Evolutionary conservation across 129 eudicot genomes (phyloP).

Genomic region (Scalesia atractyloides): DNA sequence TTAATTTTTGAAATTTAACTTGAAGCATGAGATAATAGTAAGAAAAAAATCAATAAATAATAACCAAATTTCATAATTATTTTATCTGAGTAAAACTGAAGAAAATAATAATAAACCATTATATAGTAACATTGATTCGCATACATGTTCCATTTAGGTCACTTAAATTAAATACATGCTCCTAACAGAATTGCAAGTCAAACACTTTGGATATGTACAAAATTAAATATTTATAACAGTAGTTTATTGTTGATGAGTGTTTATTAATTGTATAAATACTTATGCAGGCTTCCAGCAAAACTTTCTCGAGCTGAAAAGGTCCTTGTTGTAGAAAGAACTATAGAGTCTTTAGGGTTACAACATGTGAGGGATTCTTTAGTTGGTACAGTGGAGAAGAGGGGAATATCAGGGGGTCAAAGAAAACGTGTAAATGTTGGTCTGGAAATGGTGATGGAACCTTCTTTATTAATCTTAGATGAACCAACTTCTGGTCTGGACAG

Average conservation of each 20-base stretch:
- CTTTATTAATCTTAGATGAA: constrained; percentile 84
- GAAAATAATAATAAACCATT: too few relatives aligned
- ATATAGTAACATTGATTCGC: too few relatives aligned
- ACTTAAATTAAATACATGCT: too few relatives aligned
- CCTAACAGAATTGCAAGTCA: too few relatives aligned
- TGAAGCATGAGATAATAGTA: too few relatives aligned
- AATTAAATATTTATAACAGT: neutral
- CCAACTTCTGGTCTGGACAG: constrained; percentile 98
- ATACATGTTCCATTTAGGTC: too few relatives aligned
- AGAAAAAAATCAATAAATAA: too few relatives aligned
- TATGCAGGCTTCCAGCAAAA: constrained; percentile 66
- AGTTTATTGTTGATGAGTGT: neutral
- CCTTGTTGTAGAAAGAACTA: constrained; percentile 84
- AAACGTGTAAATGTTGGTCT: constrained; percentile 93
- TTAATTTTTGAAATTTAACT: too few relatives aligned
- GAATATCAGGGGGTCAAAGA: constrained; percentile 98
- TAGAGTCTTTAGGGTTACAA: constrained; percentile 84
- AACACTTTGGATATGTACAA: too few relatives aligned
- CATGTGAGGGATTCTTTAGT: constrained; percentile 75
- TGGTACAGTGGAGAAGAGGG: constrained; percentile 95
- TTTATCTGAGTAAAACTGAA: too few relatives aligned
- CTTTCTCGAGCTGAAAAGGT: constrained; percentile 77
- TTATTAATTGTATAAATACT: neutral
- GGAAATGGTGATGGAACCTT: constrained; percentile 99
- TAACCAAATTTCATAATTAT: too few relatives aligned